Conservation (phyloP, 768 basidiomycete genomes). For the Coprinellus micaceus region DNA sequence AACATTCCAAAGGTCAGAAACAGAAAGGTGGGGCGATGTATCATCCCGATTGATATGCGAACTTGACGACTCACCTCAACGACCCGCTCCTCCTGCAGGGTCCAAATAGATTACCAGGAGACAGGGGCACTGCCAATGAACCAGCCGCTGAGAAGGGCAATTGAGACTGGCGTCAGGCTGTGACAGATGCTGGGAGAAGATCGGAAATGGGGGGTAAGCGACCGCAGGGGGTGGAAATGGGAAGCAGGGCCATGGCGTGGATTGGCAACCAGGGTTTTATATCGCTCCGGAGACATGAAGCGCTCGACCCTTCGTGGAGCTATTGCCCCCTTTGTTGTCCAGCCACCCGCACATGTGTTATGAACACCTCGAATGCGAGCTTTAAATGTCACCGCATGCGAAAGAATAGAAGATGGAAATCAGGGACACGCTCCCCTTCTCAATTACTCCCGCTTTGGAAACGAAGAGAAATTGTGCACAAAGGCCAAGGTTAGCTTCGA, state of each 20-base stretch:
- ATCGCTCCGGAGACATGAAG: conserved; percentile 8
- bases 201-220: not conserved
- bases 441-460: not conserved
- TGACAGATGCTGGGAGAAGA: conserved; percentile 3
- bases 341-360: conserved; percentile 17
- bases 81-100: not conserved
- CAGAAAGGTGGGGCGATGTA: not conserved
- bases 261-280: conserved; percentile 12
- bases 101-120: not conserved
- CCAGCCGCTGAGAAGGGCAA: not conserved
- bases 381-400: conserved; percentile 12
- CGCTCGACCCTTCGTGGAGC: conserved; percentile 15
- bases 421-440: conserved; percentile 11
- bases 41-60: not conserved
- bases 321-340: conserved; percentile 13
- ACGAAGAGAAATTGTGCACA: not conserved
- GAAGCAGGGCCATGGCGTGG: not conserved
- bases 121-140: not conserved
- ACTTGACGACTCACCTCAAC: conserved; percentile 1
- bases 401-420: conserved; percentile 15
- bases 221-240: not conserved
- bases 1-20: conserved; percentile 8
- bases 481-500: conserved; percentile 3
- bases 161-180: conserved; percentile 10
- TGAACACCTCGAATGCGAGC: conserved; percentile 9